A percentile compares a stretch with the other conserved stretches of the same genome.
phyloP scores from a whole-genome alignment of 768 basidiomycete species.

The Panaeolus cyanescens region DNA sequence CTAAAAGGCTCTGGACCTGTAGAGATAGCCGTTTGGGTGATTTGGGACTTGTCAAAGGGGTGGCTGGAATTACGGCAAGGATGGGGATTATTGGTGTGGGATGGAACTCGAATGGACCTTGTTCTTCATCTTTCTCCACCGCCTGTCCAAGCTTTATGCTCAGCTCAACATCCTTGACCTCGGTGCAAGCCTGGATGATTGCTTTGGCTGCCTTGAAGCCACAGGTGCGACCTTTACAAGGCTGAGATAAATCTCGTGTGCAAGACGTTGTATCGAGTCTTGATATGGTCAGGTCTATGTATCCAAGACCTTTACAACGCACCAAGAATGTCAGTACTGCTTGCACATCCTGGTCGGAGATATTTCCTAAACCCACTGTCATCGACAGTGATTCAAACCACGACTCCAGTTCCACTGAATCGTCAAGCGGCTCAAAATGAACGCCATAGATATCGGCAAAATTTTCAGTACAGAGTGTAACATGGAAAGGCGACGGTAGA shows the following conservation, averaged over 20 bases:
- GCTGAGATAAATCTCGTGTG: not conserved
- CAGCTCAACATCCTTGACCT: not conserved
- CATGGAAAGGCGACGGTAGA: not conserved
- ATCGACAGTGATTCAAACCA: not conserved
- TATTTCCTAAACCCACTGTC: not conserved
- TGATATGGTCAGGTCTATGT: not conserved
- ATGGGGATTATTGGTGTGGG: not conserved
- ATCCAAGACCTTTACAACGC: not conserved
- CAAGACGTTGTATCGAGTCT: not conserved
- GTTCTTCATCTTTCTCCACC: not conserved
- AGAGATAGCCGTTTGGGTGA: not conserved
- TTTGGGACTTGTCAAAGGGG: not conserved
- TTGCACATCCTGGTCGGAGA: not conserved
- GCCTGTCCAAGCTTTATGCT: not conserved
- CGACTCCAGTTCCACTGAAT: not conserved
- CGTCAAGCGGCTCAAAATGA: not conserved
- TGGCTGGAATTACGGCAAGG: not conserved
- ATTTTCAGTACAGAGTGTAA: not conserved
- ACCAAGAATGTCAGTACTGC: not conserved
- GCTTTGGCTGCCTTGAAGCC: not conserved
- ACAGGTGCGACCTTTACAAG: not conserved
- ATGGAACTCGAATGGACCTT: not conserved
- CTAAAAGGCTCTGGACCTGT: not conserved
- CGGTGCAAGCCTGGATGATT: not conserved
- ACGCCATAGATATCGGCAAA: not conserved